Evolutionary conservation across 176 grass and related monocot species (phyloP), one percentile per base, ranked within the genome.

Genomic region (Otatea glauca): DNA sequence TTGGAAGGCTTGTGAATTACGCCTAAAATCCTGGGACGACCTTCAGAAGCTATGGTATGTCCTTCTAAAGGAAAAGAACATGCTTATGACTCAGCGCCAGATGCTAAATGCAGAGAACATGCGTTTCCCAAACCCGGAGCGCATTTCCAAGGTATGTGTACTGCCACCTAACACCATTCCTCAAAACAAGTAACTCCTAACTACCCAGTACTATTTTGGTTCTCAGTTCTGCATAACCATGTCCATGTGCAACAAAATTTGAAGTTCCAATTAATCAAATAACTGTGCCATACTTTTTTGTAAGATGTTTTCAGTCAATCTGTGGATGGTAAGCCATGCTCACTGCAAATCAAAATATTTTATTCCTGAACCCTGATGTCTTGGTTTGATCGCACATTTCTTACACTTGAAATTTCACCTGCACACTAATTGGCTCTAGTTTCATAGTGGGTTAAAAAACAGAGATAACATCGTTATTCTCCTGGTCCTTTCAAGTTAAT

Each of bases 41-140:
- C 92, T 98, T 84, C 83, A 98, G 10, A 98, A 98, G 83, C 60
- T 98, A n/a, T 98, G 96, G 93, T 95, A 87, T 65, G 96, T 95
- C 35, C 87, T 98, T 70, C 70, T 94, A 17, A 98, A 98, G 84
- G 96, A 98, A 86, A 98, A 98, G 78, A 95, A 98, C 85, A 88
- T 98, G 96, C 88, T 98, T 53, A 92, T 98, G 93, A 86, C 81
- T 83, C 96, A 98, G 63, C 86, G 93, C 58, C 96, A 98, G 81
- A 98, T 98, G 93, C 78, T 98, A 21, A 2, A 88, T 51, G 53
- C 93, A 66, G 93, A 98, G 65, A 98, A 84, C 44, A 77, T 98
- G 68, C 76, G 64, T 43, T 98, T 98, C 62, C 89, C 96, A 75
- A 89, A 98, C 47, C 93, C 87, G 64, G 96, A 98, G 70, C 89